phyloP scores from a whole-genome alignment of 148 eudicot species.

The Silene uniflora region DNA sequence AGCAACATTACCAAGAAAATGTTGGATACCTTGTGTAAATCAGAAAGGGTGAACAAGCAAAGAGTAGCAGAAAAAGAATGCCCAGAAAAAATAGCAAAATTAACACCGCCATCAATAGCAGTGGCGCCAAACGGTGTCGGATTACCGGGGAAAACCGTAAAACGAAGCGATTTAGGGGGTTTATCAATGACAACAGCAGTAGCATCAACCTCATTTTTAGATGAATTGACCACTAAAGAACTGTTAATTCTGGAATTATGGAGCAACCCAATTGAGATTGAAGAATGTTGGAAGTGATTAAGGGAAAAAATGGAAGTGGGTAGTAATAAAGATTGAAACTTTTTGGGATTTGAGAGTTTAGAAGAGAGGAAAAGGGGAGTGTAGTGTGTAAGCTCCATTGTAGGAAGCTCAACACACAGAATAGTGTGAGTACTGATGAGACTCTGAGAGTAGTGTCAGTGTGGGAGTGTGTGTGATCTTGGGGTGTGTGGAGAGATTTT shows the following conservation, averaged over 20 bases:
- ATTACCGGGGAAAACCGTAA: constrained; percentile 53
- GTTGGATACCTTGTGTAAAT: constrained; percentile 52
- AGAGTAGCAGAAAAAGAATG: constrained; percentile 70
- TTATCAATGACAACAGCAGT: constrained; percentile 41
- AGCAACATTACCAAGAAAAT: background rate
- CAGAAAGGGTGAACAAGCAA: constrained; percentile 61
- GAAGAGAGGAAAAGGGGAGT: constrained; percentile 26
- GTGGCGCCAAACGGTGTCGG: constrained; percentile 85
- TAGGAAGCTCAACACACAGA: background rate
- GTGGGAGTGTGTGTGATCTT: constrained; percentile 17
- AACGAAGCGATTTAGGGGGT: constrained; percentile 35
- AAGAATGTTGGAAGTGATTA: constrained; percentile 1
- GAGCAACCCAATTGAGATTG: constrained; percentile 23
- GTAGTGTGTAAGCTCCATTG: constrained; percentile 39
- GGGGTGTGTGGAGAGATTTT: constrained; percentile 22
- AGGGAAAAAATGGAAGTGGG: constrained; percentile 15
- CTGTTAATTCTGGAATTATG: constrained; percentile 14
- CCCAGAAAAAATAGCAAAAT: constrained; percentile 70
- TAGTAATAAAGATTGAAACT: constrained; percentile 3
- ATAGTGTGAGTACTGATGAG: background rate
- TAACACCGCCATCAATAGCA: constrained; percentile 63
- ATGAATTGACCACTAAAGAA: constrained; percentile 26
- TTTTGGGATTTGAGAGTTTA: constrained; percentile 19
- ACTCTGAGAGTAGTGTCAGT: background rate
- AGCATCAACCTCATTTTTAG: constrained; percentile 36